Conservation (phyloP, 495 filamentous ascomycete species). For the Cercophora newfieldiana region DNA sequence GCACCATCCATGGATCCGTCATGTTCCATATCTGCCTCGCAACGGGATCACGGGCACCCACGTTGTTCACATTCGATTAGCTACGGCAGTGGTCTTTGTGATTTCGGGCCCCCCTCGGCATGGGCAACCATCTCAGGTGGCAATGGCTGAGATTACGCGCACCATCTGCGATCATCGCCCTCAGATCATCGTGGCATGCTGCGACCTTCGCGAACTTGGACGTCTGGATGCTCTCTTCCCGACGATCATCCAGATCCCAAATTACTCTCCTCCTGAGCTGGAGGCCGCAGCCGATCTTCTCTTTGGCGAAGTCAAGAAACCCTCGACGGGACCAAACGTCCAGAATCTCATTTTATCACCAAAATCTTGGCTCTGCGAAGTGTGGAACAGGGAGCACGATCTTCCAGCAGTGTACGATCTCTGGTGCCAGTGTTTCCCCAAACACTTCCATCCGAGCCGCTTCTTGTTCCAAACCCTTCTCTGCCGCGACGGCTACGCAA, state of each 20-base stretch:
- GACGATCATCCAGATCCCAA: slow-evolving; percentile 48
- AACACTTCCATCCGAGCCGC: slow-evolving; percentile 44
- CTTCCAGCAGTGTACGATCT: slow-evolving; percentile 44
- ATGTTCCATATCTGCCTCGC: slow-evolving; percentile 59
- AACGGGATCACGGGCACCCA: slow-evolving; percentile 61
- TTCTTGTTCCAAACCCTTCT: slow-evolving; percentile 53
- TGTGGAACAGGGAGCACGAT: slow-evolving; percentile 48
- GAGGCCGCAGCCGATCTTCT: slow-evolving; percentile 56
- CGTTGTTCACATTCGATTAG: slow-evolving; percentile 58
- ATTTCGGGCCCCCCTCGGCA: slow-evolving; percentile 42
- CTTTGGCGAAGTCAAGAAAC: slow-evolving; percentile 41
- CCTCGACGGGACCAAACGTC: slow-evolving; percentile 23
- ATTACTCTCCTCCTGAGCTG: slow-evolving; percentile 52
- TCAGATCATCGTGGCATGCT: slow-evolving; percentile 53
- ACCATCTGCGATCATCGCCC: slow-evolving; percentile 48
- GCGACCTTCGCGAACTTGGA: slow-evolving; percentile 37
- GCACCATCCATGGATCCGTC: slow-evolving; percentile 56
- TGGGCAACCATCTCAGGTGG: slow-evolving; percentile 42
- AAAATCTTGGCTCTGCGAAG: slow-evolving; percentile 48
- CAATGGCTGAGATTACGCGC: slow-evolving; percentile 44
- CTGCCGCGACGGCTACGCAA: slow-evolving; percentile 60
- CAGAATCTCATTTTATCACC: slow-evolving; percentile 43
- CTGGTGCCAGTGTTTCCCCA: slow-evolving; percentile 52
- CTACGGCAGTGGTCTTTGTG: slow-evolving; percentile 56
- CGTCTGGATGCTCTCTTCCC: slow-evolving; percentile 44